These are phyloP conservation scores for Monosporascus cannonballus DNA, from an alignment of 2,329 filamentous ascomycete species.

Conservation along the genomic window DNA sequence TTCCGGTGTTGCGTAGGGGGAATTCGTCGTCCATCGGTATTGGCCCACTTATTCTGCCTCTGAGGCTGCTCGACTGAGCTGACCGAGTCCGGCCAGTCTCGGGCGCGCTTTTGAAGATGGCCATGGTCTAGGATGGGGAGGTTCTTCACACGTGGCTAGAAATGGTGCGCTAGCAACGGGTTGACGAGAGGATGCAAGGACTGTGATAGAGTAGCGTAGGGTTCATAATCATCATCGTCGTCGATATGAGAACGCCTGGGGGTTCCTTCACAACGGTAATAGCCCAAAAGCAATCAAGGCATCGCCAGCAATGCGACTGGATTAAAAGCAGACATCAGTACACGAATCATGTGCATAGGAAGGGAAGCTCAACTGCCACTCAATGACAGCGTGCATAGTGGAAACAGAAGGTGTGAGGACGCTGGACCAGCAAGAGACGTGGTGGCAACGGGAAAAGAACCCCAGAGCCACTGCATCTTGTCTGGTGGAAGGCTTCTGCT, in stretches of 20 bases:
- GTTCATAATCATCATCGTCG: background rate
- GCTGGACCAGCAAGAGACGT: background rate
- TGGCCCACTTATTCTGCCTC: constrained; percentile 55
- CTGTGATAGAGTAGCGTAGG: background rate
- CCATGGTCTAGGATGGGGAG: constrained; percentile 22
- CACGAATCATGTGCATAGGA: constrained; percentile 15
- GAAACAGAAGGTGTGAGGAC: constrained; percentile 11
- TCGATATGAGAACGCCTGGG: background rate
- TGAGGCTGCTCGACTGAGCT: constrained; percentile 36
- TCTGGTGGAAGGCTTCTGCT: constrained; percentile 25
- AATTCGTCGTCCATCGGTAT: constrained; percentile 56
- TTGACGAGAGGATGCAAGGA: constrained; percentile 12
- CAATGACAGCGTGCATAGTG: constrained; percentile 15
- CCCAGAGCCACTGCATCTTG: constrained; percentile 24
- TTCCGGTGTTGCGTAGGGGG: constrained; percentile 40
- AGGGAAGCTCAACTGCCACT: constrained; percentile 12
- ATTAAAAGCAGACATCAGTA: constrained; percentile 16
- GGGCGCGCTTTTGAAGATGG: constrained; percentile 40
- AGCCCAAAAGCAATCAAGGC: background rate
- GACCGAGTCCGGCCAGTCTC: constrained; percentile 32
- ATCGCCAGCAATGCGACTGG: constrained; percentile 27
- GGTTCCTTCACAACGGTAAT: background rate
- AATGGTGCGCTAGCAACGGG: constrained; percentile 14
- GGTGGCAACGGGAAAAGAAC: constrained; percentile 13
- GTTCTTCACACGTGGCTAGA: constrained; percentile 6